These are phyloP conservation scores for Wickerhamiella dianesei DNA, from an alignment of 805 yeast species.

Conservation along the genomic window DNA sequence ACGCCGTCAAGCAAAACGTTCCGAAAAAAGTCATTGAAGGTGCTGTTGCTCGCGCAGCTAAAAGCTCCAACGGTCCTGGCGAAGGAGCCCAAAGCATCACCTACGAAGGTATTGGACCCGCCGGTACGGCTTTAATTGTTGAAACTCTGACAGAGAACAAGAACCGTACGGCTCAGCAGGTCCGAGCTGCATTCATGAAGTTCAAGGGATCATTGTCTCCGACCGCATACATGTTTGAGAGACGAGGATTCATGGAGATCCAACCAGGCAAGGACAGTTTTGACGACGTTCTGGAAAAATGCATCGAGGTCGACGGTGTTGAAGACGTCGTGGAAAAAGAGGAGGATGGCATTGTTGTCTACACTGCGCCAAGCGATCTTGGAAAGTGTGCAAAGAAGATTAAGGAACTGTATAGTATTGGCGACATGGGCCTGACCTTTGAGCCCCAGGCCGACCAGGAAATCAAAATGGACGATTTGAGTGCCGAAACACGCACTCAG, in stretches of 20 bases:
- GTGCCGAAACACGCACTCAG: constrained; percentile 38
- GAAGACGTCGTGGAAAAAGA: constrained; percentile 34
- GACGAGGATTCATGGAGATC: constrained; percentile 58
- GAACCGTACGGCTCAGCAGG: constrained; percentile 61
- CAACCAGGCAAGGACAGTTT: constrained; percentile 27
- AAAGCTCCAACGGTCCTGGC: constrained; percentile 54
- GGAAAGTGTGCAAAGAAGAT: constrained; percentile 46
- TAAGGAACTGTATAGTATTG: constrained; percentile 43
- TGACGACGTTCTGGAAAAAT: constrained; percentile 61
- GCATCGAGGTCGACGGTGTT: constrained; percentile 57
- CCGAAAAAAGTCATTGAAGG: constrained; percentile 75
- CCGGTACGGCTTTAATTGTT: constrained; percentile 73
- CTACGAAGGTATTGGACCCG: constrained; percentile 89
- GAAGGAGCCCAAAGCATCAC: constrained; percentile 40
- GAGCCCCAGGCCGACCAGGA: constrained; percentile 56
- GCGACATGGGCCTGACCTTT: constrained; percentile 60
- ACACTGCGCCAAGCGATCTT: constrained; percentile 53
- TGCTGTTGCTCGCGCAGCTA: constrained; percentile 53
- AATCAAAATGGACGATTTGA: constrained; percentile 36
- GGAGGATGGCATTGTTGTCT: constrained; percentile 32
- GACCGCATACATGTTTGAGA: constrained; percentile 61
- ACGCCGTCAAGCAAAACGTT: constrained; percentile 62
- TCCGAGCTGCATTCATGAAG: constrained; percentile 63
- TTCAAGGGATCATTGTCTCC: constrained; percentile 54
- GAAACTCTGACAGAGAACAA: constrained; percentile 86